Base-by-base conservation (phyloP, 116 monocot species). In the Cymodocea nodosa region DNA sequence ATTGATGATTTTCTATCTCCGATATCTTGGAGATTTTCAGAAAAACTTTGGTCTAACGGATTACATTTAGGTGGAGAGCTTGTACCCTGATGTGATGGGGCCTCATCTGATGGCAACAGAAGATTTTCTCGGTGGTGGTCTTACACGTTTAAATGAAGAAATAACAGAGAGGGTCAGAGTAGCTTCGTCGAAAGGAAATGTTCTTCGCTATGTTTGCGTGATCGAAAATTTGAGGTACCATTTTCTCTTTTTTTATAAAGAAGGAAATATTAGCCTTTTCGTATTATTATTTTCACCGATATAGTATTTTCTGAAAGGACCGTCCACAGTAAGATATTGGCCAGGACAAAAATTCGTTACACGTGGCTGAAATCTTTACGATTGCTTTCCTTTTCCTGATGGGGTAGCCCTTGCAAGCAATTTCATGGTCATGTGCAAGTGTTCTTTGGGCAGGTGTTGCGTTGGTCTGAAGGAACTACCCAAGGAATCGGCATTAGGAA, bases 161-260 rank as follows among this genome's bases (percentile, higher is more conserved):
- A 60, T 97, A 58, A 68, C 62, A 57, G 82, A 88, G 69, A 85
- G 85, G 77, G 76, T 84, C 25, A 80, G 36, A 72, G 59, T 51
- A 19, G 91, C 91, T 64, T 70, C 81, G 66, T 68, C 36, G 18
- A 91, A 77, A 56, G 91, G 88, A 30, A 87, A 88, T 62, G 91
- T 86, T 51, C 85, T 97, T 72, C 83, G 88, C 55, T 97, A 91
- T 85, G 97, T 88, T 36, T 97, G 97, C 72, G 20, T 80, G 39
- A 80, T 97, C 64, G 85, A 91, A 71, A 70, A 72, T 24, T 79
- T 77, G 62, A 85, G 88, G 97, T 97, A 74, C 22, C 52, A 19
- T 48, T 23, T 35, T 39, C 23, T 54, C 53, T 1, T 40, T 9
- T 44, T 44, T 44, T 44, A 44, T 8, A 10, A 10, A 44, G 44